Evolutionary conservation across 2,329 filamentous ascomycete genomes (phyloP).

Genomic region (Paecilomyces formosus): DNA sequence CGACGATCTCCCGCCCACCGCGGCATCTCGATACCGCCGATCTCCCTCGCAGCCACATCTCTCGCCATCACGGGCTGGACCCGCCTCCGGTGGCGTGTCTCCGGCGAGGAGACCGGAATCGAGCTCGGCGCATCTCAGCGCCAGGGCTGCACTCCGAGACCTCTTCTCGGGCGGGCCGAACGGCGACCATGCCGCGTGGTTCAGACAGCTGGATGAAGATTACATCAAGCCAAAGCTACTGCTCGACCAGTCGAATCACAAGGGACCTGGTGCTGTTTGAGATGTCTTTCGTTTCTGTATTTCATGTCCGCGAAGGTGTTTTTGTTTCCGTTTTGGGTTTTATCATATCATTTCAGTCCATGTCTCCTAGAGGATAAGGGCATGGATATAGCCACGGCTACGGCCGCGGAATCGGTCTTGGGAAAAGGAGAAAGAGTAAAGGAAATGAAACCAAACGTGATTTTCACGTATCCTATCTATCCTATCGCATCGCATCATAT

Average conservation of each 20-base stretch:
- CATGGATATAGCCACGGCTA: not conserved
- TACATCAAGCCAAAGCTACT: constrained; percentile 90
- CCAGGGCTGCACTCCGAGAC: constrained; percentile 69
- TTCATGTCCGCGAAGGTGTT: not conserved
- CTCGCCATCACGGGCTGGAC: constrained; percentile 10
- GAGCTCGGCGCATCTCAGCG: constrained; percentile 48
- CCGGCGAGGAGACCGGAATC: constrained; percentile 17
- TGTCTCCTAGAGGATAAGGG: no score
- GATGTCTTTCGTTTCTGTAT: constrained; percentile 1
- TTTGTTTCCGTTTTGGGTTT: not conserved
- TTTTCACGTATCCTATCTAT: not conserved
- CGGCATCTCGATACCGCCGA: constrained; percentile 30
- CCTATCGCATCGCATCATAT: not conserved
- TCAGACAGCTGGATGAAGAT: constrained; percentile 88
- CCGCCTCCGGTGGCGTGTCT: constrained; percentile 17
- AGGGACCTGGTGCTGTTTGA: constrained; percentile 34
- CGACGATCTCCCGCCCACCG: constrained; percentile 54
- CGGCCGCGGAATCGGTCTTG: not conserved
- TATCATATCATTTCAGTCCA: not conserved
- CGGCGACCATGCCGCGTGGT: constrained; percentile 83
- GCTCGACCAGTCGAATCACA: constrained; percentile 58
- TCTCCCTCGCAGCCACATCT: constrained; percentile 26
- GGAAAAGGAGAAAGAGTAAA: not conserved
- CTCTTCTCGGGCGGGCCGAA: constrained; percentile 63
- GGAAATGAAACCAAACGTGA: not conserved